Evolutionary conservation across 257 asterid genomes (phyloP), one percentile per base, ranked within the genome.

Genomic region (Solanum appendiculatum): DNA sequence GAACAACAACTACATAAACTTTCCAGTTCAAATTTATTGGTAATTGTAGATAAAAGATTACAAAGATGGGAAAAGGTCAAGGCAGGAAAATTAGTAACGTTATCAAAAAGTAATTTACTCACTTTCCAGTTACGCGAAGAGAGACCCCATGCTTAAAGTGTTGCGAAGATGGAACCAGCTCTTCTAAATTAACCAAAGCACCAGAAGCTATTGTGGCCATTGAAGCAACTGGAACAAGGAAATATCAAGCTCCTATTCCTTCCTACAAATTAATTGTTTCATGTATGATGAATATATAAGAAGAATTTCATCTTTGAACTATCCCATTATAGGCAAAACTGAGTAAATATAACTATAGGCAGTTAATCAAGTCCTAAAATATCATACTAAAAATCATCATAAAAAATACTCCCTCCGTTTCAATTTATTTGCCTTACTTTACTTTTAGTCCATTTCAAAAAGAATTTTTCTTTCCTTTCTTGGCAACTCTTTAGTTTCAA

Each of bases 81-180:
- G 80, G 33, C 40, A 51, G 75, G 69, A 84, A 39, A 25, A 63
- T 27, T 39, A 85, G 31, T 27, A 8, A 27, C 4, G 31, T 70
- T 48, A 37, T 69, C 15, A 72, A n/a, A 36, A 12, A 42, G 27
- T 73, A 82, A 88, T 78, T 78, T 29, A 90, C 96, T 68, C 60
- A 97, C 99, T 91, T 97, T 90, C 98, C 99, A 73, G 95, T 97
- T 6, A 97, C 96, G 86, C 99, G 93, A 88, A 94, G 85, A 0
- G 99, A 92, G 29, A 93, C 93, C 15, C 97, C 98, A 73, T 93
- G 92, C 92, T 90, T 97, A 92, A 97, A 97, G 63, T 85, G 89
- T 58, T 97, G 91, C 1, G 97, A 93, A 88, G 97, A 91, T 12
- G 96, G 96, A 85, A 87, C 93, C 86, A 97, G 89, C 86, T 95